phyloP scores from a whole-genome alignment of 306 rosid species.

The Purshia tridentata region DNA sequence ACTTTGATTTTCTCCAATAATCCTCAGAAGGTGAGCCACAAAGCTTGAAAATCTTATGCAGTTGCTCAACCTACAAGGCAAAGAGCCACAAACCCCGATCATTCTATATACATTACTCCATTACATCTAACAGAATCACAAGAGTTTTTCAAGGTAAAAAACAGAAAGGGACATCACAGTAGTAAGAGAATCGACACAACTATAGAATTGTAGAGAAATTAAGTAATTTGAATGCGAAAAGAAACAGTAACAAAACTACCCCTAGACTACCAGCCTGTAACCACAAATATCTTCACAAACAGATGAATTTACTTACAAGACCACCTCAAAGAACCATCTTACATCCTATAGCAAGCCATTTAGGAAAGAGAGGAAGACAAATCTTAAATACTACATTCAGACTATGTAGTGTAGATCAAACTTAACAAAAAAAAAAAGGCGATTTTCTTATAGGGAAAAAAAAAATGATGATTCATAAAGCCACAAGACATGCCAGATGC shows the following conservation, averaged over 20 bases:
- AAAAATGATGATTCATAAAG: background rate
- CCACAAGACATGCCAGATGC: background rate
- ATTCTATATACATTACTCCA: background rate
- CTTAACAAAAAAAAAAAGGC: background rate
- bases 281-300: background rate
- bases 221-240: no score
- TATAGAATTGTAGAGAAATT: background rate
- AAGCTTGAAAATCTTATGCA: conserved; percentile 89
- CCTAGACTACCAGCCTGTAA: conserved; percentile 3
- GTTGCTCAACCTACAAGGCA: conserved; percentile 79
- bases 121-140: conserved; percentile 11
- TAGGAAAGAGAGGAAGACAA: background rate
- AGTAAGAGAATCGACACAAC: background rate
- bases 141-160: background rate
- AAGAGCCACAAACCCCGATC: conserved; percentile 19
- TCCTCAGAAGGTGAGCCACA: conserved; percentile 94
- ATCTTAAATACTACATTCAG: background rate
- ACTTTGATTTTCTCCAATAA: conserved; percentile 90
- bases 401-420: background rate
- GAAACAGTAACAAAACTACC: background rate
- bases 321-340: background rate
- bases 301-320: background rate
- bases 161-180: background rate
- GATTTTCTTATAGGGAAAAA: background rate
- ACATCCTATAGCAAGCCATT: background rate